Evolutionary conservation across 2,329 filamentous ascomycete species (phyloP), one percentile per base, ranked within the genome.

Genomic region (Hypomyces perniciosus): DNA sequence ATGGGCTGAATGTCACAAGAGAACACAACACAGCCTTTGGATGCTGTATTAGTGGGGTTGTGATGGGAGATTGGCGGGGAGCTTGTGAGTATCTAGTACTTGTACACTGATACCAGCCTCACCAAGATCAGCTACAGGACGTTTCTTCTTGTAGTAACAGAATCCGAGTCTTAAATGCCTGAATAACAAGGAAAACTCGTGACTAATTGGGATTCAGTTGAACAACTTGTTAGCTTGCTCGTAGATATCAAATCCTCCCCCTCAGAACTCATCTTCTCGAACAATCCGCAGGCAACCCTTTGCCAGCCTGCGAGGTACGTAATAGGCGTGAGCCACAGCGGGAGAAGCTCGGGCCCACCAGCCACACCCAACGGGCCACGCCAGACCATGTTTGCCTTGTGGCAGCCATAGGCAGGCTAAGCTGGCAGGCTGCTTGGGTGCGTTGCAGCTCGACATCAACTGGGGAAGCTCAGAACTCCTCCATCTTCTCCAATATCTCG

Each of bases 321-420:
- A 49, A 51, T 43, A 46, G 26, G 26, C 28, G 35, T 43, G 45
- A 42, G 35, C 42, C 44, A 46, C 20, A 38, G 31, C 40, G 44
- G 50, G 35, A 40, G 29, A 38, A 56, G 50, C 56, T 55, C 39
- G 44, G 50, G 5, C 55, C 41, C 55, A 55, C 52, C 50, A 30
- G 26, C 47, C 51, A 43, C 46, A 46, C 44, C 42, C 26, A 9
- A 35, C 31, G 38, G 57, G 59, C 59, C 59, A 49, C 59, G 59
- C 59, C 59, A 61, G 55, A 53, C 54, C 38, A 53, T 58, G 59
- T 60, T 59, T 61, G 59, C 59, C 59, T 61, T 41, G 46, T 33
- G 37, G 35, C 26, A 26, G 26, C 28, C n/a, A 37, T 10, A 33
- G 46, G 26, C 9, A 10, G 26, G 38, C 35, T 9, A 27, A 41